These are phyloP conservation scores for Cenchrus fungigraminus DNA, from an alignment of 176 grass and related monocot genomes.

Conservation along the genomic window DNA sequence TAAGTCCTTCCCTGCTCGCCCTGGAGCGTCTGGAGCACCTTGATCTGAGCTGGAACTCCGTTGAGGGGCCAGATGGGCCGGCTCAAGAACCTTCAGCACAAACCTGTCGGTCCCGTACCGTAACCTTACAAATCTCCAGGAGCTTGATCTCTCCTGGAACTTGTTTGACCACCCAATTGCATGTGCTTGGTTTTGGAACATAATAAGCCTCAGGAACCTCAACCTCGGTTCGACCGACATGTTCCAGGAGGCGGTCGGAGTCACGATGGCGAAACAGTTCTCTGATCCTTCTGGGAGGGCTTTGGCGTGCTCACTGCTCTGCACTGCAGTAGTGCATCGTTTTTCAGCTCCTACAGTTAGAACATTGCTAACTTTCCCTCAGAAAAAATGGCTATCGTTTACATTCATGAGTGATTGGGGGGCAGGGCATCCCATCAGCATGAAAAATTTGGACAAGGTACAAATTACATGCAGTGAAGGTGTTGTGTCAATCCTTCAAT, in stretches of 20 bases:
- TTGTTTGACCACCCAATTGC: background rate
- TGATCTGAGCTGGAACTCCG: background rate
- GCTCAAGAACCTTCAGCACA: background rate
- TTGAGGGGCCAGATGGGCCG: background rate
- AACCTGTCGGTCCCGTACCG: background rate
- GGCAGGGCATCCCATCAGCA: background rate
- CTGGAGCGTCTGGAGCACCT: background rate
- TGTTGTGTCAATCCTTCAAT: background rate
- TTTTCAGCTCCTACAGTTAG: too few species aligned
- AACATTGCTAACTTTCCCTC: too few species aligned
- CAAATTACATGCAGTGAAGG: conserved; percentile 11
- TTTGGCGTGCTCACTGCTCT: conserved; percentile 71
- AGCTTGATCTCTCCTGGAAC: background rate
- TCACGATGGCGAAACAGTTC: background rate
- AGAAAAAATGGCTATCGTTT: too few species aligned
- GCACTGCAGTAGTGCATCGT: conserved; percentile 58
- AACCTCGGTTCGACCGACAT: rapidly evolving
- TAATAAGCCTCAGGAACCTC: background rate
- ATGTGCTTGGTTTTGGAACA: conserved; percentile 42
- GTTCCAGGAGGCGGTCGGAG: background rate
- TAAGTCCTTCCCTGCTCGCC: conserved; percentile 6
- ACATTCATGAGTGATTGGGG: background rate
- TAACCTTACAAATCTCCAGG: background rate
- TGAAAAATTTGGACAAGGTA: background rate
- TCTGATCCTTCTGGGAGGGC: background rate